phyloP scores from a whole-genome alignment of 2,329 filamentous ascomycete species.

The Cladosporium velox region DNA sequence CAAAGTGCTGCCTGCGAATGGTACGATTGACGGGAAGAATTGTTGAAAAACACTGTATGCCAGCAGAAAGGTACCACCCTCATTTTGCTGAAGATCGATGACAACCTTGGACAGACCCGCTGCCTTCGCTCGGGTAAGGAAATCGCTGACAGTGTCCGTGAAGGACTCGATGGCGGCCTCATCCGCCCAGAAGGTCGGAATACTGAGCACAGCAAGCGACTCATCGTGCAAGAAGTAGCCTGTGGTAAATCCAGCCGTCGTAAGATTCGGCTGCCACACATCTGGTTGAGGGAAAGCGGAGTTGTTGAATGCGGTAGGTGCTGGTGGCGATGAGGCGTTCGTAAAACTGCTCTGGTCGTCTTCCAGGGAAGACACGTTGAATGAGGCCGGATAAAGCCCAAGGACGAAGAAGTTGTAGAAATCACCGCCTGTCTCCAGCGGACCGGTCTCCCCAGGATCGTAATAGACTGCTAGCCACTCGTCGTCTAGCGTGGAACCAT shows the following conservation, averaged over 20 bases:
- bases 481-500: constrained; percentile 35
- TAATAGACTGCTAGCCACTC: constrained; percentile 30
- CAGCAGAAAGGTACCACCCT: constrained; percentile 27
- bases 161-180: constrained; percentile 36
- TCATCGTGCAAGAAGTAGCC: constrained; percentile 26
- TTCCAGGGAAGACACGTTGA: neutral
- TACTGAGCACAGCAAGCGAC: constrained; percentile 42
- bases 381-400: constrained; percentile 24
- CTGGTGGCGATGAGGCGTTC: neutral
- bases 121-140: constrained; percentile 23
- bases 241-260: constrained; percentile 13
- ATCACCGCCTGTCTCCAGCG: constrained; percentile 40
- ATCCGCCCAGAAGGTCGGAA: constrained; percentile 42
- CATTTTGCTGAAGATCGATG: constrained; percentile 34
- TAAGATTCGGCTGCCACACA: constrained; percentile 16
- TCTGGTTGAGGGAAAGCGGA: constrained; percentile 3
- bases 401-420: constrained; percentile 44
- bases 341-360: neutral
- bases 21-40: constrained; percentile 30
- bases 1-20: constrained; percentile 27
- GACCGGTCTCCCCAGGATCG: constrained; percentile 27
- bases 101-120: constrained; percentile 25
- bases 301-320: neutral
- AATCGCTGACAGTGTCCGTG: constrained; percentile 35
- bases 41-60: constrained; percentile 30